These are phyloP conservation scores for Thermomyces lanuginosus DNA, from an alignment of 2,329 filamentous ascomycete species.

Conservation along the genomic window DNA sequence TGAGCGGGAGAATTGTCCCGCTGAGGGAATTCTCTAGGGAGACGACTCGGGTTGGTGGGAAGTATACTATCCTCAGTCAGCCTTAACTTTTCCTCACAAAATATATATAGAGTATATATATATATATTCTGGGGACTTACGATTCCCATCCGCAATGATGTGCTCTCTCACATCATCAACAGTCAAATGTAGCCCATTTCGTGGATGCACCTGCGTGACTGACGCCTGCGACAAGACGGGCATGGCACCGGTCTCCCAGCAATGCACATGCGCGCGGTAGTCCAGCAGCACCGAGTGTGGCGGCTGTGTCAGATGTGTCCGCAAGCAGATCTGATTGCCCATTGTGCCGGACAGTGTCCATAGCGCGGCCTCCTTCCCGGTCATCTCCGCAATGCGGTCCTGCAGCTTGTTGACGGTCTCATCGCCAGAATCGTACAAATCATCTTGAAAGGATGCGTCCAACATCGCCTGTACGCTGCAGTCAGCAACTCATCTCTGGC, in stretches of 20 bases:
- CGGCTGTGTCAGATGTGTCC: slow-evolving; percentile 17
- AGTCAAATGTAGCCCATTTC: slow-evolving; percentile 20
- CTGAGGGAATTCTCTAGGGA: slow-evolving; percentile 16
- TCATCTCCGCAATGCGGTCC: slow-evolving; percentile 14
- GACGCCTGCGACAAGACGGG: slow-evolving; percentile 18
- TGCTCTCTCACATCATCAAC: slow-evolving; percentile 18
- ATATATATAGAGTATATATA: not conserved
- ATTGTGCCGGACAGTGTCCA: slow-evolving; percentile 23
- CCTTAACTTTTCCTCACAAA: too few species aligned
- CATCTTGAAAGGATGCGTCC: slow-evolving; percentile 19
- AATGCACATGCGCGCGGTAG: slow-evolving; percentile 19
- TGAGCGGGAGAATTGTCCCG: slow-evolving; percentile 14
- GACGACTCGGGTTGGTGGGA: slow-evolving; percentile 16
- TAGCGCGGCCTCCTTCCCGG: slow-evolving; percentile 19
- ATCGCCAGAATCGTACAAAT: slow-evolving; percentile 19
- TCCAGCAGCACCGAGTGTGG: slow-evolving; percentile 20
- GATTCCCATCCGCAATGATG: slow-evolving; percentile 13
- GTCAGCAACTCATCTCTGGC: slow-evolving; percentile 4
- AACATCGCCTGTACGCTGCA: slow-evolving; percentile 11
- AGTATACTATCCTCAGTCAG: slow-evolving; percentile 10
- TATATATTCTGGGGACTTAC: slow-evolving; percentile 5
- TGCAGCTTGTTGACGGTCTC: slow-evolving; percentile 15
- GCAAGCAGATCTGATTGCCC: slow-evolving; percentile 24
- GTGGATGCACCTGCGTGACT: slow-evolving; percentile 14
- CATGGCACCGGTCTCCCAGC: slow-evolving; percentile 16